These are phyloP conservation scores for Podosphaera xanthii DNA, from an alignment of 2,329 filamentous ascomycete species.

Conservation along the genomic window DNA sequence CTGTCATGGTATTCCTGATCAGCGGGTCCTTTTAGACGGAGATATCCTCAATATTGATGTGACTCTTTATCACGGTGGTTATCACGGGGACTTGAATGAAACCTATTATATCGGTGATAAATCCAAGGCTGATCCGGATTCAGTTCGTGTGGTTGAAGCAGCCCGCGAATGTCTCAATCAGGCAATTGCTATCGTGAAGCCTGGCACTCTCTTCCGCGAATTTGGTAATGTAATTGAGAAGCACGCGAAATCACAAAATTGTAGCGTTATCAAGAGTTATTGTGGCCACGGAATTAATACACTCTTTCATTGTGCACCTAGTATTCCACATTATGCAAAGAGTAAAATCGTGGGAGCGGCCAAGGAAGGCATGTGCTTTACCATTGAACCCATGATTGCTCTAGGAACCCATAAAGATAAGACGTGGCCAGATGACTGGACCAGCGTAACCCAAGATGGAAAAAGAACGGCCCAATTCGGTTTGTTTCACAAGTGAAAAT, in stretches of 20 bases:
- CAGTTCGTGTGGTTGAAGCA: slow-evolving; percentile 75
- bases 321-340: slow-evolving; percentile 91
- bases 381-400: slow-evolving; percentile 96
- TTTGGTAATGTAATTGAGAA: slow-evolving; percentile 93
- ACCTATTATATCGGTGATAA: slow-evolving; percentile 94
- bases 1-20: slow-evolving; percentile 93
- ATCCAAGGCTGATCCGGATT: slow-evolving; percentile 61
- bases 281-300: slow-evolving; percentile 90
- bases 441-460: slow-evolving; percentile 77
- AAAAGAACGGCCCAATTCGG: slow-evolving; percentile 81
- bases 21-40: slow-evolving; percentile 66
- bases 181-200: slow-evolving; percentile 79
- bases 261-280: slow-evolving; percentile 86
- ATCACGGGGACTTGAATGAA: slow-evolving; percentile 92
- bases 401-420: slow-evolving; percentile 76
- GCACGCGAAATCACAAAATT: slow-evolving; percentile 63
- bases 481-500: slow-evolving; percentile 20
- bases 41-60: slow-evolving; percentile 97
- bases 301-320: slow-evolving; percentile 81
- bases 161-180: slow-evolving; percentile 76
- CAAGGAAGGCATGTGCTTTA: slow-evolving; percentile 95
- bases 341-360: slow-evolving; percentile 92
- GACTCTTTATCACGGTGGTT: slow-evolving; percentile 79
- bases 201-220: slow-evolving; percentile 76
- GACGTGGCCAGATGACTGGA: slow-evolving; percentile 98